These are phyloP conservation scores for Cystobasidium ongulense DNA, from an alignment of 768 basidiomycete species.

Conservation along the genomic window DNA sequence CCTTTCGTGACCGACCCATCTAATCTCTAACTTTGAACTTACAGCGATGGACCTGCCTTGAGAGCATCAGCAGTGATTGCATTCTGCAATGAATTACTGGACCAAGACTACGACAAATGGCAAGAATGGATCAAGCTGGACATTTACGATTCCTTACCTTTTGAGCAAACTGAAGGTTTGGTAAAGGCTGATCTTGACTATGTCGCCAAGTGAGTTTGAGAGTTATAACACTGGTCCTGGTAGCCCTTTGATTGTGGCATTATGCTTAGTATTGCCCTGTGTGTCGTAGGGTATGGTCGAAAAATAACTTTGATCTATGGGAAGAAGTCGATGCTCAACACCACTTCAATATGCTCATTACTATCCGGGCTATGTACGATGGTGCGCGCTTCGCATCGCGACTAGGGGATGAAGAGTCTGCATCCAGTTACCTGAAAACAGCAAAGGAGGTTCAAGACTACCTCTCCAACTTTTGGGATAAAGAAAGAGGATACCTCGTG, in stretches of 20 bases:
- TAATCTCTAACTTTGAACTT: not conserved
- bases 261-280: not conserved
- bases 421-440: constrained; percentile 25
- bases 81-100: constrained; percentile 31
- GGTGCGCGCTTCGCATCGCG: constrained; percentile 34
- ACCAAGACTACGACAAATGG: constrained; percentile 10
- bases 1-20: too few relatives aligned
- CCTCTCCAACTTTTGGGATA: constrained; percentile 37
- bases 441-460: constrained; percentile 28
- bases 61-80: constrained; percentile 35
- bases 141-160: constrained; percentile 34
- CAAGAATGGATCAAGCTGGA: constrained; percentile 23
- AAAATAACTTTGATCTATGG: constrained; percentile 34
- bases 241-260: too few relatives aligned
- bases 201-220: constrained; percentile 20
- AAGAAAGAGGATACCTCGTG: constrained; percentile 5
- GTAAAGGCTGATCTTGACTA: constrained; percentile 40
- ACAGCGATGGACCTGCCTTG: constrained; percentile 37
- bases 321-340: constrained; percentile 39
- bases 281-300: constrained; percentile 14
- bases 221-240: not conserved
- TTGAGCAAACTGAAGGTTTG: constrained; percentile 31
- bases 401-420: constrained; percentile 24
- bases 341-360: constrained; percentile 41
- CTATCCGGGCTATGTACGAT: constrained; percentile 33